Evolutionary conservation across 208 protist genomes (phyloP).

Genomic region (Crithidia bombi): DNA sequence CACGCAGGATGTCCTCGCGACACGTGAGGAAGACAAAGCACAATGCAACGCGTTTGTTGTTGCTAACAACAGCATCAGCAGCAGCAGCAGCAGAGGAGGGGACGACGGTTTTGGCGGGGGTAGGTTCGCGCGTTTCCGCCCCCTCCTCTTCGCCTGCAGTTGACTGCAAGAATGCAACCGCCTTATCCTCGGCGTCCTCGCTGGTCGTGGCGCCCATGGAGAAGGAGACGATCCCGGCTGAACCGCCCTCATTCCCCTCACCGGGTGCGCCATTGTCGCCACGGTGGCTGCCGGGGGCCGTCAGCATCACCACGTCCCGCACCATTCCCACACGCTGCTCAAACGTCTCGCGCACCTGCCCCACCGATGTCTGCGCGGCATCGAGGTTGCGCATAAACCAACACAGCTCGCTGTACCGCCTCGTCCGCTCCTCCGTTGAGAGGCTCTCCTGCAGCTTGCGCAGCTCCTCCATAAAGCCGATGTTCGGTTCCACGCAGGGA

Average conservation of each 20-base stretch:
- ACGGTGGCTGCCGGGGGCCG: not conserved
- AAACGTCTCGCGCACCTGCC: constrained; percentile 63
- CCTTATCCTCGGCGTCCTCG: not conserved
- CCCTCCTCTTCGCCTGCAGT: not conserved
- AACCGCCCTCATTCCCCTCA: not conserved
- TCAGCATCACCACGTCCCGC: constrained; percentile 65
- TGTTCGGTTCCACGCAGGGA: constrained; percentile 73
- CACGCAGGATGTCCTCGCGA: constrained; percentile 61
- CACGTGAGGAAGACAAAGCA: constrained; percentile 80
- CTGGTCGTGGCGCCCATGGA: not conserved
- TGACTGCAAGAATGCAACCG: not conserved
- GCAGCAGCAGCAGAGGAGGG: not conserved
- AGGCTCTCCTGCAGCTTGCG: constrained; percentile 72
- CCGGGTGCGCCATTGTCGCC: not conserved
- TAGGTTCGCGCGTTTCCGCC: not conserved
- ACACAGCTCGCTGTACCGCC: constrained; percentile 54
- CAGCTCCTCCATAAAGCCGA: constrained; percentile 82
- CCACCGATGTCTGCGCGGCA: constrained; percentile 24
- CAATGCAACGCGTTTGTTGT: constrained; percentile 16
- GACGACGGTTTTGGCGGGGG: not conserved
- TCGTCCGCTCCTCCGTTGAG: constrained; percentile 47
- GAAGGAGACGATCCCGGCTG: not conserved
- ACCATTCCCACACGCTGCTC: constrained; percentile 73
- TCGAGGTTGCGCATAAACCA: constrained; percentile 62
- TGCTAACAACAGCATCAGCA: not conserved